Percentiles rank a stretch among this genome's conserved stretches.
These are phyloP conservation scores for Suhomyces yuchorum DNA, from an alignment of 1,139 yeast genomes.

Conservation along the genomic window DNA sequence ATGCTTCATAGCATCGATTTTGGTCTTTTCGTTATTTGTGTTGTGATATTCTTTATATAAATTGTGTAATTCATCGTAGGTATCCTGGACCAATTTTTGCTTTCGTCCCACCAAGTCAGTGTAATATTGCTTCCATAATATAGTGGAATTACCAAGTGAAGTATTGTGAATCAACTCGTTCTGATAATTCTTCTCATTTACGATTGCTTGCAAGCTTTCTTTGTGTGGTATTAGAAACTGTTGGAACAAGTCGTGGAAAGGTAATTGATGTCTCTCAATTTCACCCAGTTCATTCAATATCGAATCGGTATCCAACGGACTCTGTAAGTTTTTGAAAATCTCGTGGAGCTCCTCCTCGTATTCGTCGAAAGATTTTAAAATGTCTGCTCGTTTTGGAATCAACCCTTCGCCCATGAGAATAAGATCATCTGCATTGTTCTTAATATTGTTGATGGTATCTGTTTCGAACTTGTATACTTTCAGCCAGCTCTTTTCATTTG, in stretches of 20 bases:
- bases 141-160: conserved; percentile 30
- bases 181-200: conserved; percentile 37
- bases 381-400: conserved; percentile 21
- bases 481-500: conserved; percentile 40
- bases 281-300: conserved; percentile 17
- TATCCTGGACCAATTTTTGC: conserved; percentile 26
- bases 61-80: conserved; percentile 28
- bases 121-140: conserved; percentile 40
- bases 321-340: conserved; percentile 31
- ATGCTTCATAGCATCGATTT: conserved; percentile 21
- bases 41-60: conserved; percentile 31
- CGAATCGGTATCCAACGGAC: conserved; percentile 39
- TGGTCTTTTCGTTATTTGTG: conserved; percentile 20
- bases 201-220: conserved; percentile 28
- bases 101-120: conserved; percentile 26
- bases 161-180: conserved; percentile 25
- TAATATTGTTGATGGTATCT: conserved; percentile 37
- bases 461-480: conserved; percentile 36
- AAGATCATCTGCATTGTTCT: conserved; percentile 37
- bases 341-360: conserved; percentile 34
- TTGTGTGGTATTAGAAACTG: conserved; percentile 29
- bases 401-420: conserved; percentile 23
- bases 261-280: conserved; percentile 20
- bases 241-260: conserved; percentile 35
- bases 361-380: conserved; percentile 27